Conservation (phyloP, 163 green algal species). For the Chlamydomonas reinhardtii region DNA sequence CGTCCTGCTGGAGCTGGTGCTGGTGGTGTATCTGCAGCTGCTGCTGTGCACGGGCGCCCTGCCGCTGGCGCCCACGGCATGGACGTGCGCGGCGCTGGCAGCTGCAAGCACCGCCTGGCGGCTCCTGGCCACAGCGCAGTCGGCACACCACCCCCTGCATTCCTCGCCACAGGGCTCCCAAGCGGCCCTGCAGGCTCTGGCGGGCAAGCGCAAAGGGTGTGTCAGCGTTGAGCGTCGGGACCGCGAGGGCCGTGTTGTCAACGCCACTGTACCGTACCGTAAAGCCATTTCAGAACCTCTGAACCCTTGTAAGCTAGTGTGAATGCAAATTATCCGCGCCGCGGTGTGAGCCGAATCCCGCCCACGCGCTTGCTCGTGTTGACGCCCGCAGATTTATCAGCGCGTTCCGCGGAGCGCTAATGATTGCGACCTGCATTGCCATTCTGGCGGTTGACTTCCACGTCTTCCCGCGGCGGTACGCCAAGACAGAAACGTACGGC, state of each 20-base stretch:
- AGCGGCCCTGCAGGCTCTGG: neutral
- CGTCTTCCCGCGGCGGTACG: constrained; percentile 90
- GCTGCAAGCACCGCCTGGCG: neutral
- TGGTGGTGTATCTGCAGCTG: constrained; percentile 11
- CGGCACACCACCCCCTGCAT: no score
- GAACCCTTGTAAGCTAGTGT: no score
- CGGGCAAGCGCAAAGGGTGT: neutral
- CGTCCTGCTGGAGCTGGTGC: constrained; percentile 3
- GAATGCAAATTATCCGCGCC: no score
- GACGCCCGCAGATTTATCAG: constrained; percentile 61
- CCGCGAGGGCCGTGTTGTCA: no score
- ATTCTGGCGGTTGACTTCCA: constrained; percentile 96
- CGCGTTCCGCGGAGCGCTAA: constrained; percentile 76
- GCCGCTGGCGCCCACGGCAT: neutral
- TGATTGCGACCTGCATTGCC: constrained; percentile 78
- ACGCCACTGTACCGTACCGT: no score
- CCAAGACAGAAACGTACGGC: constrained; percentile 88
- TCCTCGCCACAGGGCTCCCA: neutral
- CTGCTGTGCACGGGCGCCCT: constrained; percentile 4
- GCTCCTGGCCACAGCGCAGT: neutral
- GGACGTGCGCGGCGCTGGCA: no score
- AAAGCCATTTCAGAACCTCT: no score
- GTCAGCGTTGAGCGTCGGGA: no score
- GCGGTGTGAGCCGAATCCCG: no score
- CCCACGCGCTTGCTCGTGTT: no score